These are phyloP conservation scores for Yamadazyma philogaea DNA, from an alignment of 805 yeast genomes.

Conservation along the genomic window DNA sequence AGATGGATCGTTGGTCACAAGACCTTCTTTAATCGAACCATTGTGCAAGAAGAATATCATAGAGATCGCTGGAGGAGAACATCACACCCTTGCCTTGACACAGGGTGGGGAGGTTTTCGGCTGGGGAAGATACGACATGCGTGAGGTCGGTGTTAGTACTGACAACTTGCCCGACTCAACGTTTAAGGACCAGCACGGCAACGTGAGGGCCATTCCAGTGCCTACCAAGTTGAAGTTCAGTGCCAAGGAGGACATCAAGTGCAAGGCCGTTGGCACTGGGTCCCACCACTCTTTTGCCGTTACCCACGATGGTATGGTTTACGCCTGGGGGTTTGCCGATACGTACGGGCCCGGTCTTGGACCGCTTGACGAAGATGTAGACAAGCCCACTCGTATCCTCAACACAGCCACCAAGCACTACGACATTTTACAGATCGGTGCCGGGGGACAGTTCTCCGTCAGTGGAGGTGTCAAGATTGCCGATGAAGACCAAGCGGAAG, in stretches of 20 bases:
- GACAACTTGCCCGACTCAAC: constrained; percentile 67
- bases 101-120: constrained; percentile 69
- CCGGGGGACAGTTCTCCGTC: constrained; percentile 95
- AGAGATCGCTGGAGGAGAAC: constrained; percentile 88
- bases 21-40: constrained; percentile 70
- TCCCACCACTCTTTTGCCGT: constrained; percentile 91
- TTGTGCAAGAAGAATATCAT: constrained; percentile 57
- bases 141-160: constrained; percentile 78
- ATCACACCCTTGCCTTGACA: constrained; percentile 79
- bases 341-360: constrained; percentile 97
- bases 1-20: constrained; percentile 78
- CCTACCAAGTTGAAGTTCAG: constrained; percentile 62
- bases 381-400: constrained; percentile 79
- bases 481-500: constrained; percentile 48
- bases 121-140: constrained; percentile 93
- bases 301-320: constrained; percentile 77
- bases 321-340: constrained; percentile 98
- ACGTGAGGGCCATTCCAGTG: constrained; percentile 77
- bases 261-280: constrained; percentile 65
- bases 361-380: constrained; percentile 84
- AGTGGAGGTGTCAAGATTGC: constrained; percentile 74
- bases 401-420: constrained; percentile 90
- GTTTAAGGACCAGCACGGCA: constrained; percentile 75
- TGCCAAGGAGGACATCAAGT: constrained; percentile 28
- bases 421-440: constrained; percentile 70